Evolutionary conservation across 2,329 filamentous ascomycete species (phyloP).

Genomic region (Epichloe sp.): DNA sequence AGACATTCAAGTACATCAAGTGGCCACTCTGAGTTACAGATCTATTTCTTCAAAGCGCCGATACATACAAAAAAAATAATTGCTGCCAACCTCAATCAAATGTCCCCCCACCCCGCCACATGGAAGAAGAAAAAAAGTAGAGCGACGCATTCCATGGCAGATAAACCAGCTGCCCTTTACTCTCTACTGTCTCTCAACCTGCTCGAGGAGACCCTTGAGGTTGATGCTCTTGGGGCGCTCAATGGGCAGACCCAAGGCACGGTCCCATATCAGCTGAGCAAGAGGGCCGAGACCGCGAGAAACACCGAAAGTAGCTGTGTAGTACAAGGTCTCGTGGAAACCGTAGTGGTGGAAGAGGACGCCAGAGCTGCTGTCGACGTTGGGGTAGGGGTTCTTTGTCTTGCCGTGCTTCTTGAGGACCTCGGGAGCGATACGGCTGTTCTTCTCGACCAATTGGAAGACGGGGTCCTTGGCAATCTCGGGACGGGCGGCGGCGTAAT

Average conservation of each 20-base stretch:
- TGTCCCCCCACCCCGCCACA: no score
- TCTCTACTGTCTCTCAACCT: slow-evolving; percentile 34
- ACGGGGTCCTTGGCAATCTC: slow-evolving; percentile 80
- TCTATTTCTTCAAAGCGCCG: no score
- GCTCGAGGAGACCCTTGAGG: slow-evolving; percentile 68
- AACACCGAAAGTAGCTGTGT: slow-evolving; percentile 61
- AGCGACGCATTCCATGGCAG: not conserved
- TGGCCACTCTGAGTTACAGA: no score
- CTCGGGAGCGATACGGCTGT: slow-evolving; percentile 77
- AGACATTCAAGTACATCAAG: no score
- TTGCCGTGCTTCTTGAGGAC: slow-evolving; percentile 94
- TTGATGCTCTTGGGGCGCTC: slow-evolving; percentile 98
- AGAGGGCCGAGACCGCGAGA: slow-evolving; percentile 69
- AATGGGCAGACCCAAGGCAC: slow-evolving; percentile 84
- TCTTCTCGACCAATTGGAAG: slow-evolving; percentile 88
- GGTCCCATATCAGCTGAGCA: slow-evolving; percentile 92
- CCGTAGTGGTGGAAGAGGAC: slow-evolving; percentile 97
- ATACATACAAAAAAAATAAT: slow-evolving; percentile 12
- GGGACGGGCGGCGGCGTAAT: slow-evolving; percentile 74
- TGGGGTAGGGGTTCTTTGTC: slow-evolving; percentile 96
- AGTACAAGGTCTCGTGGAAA: slow-evolving; percentile 94
- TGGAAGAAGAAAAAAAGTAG: not conserved
- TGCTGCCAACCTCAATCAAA: slow-evolving; percentile 6
- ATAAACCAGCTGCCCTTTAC: not conserved
- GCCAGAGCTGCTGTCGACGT: slow-evolving; percentile 86